These are phyloP conservation scores for Plasmopara viticola DNA, from an alignment of 352 stramenopile genomes.

Conservation along the genomic window DNA sequence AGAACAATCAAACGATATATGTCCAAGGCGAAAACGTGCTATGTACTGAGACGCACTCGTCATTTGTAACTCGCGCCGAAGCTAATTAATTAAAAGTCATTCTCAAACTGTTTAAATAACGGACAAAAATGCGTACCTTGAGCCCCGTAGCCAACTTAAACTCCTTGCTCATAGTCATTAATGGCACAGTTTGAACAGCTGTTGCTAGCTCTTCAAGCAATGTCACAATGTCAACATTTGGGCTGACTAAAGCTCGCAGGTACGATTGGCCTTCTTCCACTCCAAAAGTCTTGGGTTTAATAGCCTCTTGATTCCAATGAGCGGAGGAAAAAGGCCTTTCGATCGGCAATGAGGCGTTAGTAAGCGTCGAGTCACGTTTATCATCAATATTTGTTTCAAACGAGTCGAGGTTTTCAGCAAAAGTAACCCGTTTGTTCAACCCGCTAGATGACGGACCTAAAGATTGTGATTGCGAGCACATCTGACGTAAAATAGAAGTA, in stretches of 20 bases:
- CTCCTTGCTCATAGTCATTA: slow-evolving; percentile 55
- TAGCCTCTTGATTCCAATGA: slow-evolving; percentile 2
- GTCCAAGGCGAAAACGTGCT: slow-evolving; percentile 32
- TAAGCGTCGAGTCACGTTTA: background rate
- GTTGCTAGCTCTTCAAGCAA: slow-evolving; percentile 39
- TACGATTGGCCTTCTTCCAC: slow-evolving; percentile 38
- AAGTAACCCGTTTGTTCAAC: slow-evolving; percentile 24
- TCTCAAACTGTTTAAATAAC: background rate
- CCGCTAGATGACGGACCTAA: background rate
- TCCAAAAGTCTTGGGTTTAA: slow-evolving; percentile 15
- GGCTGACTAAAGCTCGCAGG: slow-evolving; percentile 45
- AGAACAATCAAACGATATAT: slow-evolving; percentile 32
- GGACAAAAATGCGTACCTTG: slow-evolving; percentile 27
- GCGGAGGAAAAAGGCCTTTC: background rate
- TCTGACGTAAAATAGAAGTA: slow-evolving; percentile 15
- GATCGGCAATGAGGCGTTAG: slow-evolving; percentile 1
- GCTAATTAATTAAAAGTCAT: slow-evolving; percentile 26
- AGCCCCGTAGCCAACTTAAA: slow-evolving; percentile 47
- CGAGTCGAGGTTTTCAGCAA: slow-evolving; percentile 10
- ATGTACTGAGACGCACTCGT: slow-evolving; percentile 15
- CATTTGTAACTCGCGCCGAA: slow-evolving; percentile 36
- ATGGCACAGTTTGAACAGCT: slow-evolving; percentile 28
- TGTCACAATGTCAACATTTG: slow-evolving; percentile 50
- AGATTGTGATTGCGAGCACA: slow-evolving; percentile 1
- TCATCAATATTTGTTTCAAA: background rate